Base-by-base conservation (phyloP, 2,329 filamentous ascomycete species). In the Nemania sp. region DNA sequence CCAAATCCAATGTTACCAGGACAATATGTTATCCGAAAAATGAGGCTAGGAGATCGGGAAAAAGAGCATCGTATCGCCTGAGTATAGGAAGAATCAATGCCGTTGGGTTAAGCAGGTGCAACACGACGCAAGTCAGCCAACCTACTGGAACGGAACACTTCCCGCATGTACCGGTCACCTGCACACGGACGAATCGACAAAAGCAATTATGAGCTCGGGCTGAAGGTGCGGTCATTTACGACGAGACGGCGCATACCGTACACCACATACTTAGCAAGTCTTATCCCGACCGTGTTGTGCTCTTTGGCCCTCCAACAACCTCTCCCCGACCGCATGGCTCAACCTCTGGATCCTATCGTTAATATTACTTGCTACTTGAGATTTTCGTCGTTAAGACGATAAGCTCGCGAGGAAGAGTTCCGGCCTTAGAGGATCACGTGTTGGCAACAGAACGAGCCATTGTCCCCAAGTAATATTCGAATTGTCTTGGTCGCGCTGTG, bases 81-180 rank as follows among this genome's bases (percentile, higher is more conserved):
- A 51, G 41, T 41, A 53, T 26, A 45, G 49, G 53, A 48, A 41
- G 45, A 41, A 30, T 37, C 37, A 47, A 26, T 34, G 15, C 20
- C 28, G 31, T 30, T 55, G 42, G 19, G 28, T 41, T 47, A 22
- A 50, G 49, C 26, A 50, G 46, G 42, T 53, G 39, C 56, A 48
- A 48, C 45, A 50, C 43, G 34, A 52, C 53, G 50, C 53, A 48
- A 52, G 53, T 57, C 50, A 53, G 56, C 49, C 22, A 52, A 34
- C 36, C n/a, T 42, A 39, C 49, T 48, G 17, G 31, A 43, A 57
- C 54, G 43, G 28, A 51, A 37, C 37, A 22, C n/a, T 20, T 45
- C 24, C 41, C 52, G 40, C 40, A 40, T 37, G 43, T 49, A 39
- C 47, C 47, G 46, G 15, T 33, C 46, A 28, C 49, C 45, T 57